Conservation (phyloP, 202 grass and related monocot species). For the Panicum virgatum region DNA sequence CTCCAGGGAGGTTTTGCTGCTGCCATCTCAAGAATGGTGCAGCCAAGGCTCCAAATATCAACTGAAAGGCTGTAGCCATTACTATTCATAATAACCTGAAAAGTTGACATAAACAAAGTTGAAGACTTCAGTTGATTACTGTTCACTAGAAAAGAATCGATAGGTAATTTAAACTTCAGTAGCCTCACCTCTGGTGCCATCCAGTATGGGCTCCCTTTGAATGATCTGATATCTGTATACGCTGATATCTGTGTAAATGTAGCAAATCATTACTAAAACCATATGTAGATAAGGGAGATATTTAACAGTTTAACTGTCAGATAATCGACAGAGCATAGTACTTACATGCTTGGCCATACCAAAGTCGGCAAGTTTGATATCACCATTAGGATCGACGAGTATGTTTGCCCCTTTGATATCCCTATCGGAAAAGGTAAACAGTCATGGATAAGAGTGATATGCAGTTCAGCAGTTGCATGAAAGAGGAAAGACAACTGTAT, state of each 20-base stretch:
- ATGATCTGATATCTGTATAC: slow-evolving; percentile 92
- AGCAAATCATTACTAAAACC: slow-evolving; percentile 16
- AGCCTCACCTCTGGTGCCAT: slow-evolving; percentile 96
- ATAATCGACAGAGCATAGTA: slow-evolving; percentile 17
- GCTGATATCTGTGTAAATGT: slow-evolving; percentile 67
- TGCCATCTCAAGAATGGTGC: slow-evolving; percentile 97
- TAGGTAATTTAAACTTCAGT: not conserved
- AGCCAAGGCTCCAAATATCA: slow-evolving; percentile 99
- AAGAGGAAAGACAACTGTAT: not conserved
- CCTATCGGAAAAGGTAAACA: slow-evolving; percentile 39
- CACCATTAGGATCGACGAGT: slow-evolving; percentile 95
- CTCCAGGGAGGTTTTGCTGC: slow-evolving; percentile 94
- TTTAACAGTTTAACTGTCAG: not conserved
- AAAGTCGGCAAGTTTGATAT: slow-evolving; percentile 97
- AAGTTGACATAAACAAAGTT: not conserved
- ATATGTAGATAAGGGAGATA: not conserved
- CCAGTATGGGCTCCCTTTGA: slow-evolving; percentile 99
- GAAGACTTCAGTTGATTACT: not conserved
- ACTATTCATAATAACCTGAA: slow-evolving; percentile 95
- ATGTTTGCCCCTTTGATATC: slow-evolving; percentile 99
- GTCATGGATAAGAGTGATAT: slow-evolving; percentile 30
- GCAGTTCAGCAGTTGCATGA: not conserved
- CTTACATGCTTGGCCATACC: slow-evolving; percentile 99
- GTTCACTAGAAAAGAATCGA: slow-evolving; percentile 2
- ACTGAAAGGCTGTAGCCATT: slow-evolving; percentile 97